Percentiles rank a stretch among this genome's conserved stretches.
These are phyloP conservation scores for Vitis hybrid DNA, from an alignment of 177 flowering plant species.

Conservation along the genomic window DNA sequence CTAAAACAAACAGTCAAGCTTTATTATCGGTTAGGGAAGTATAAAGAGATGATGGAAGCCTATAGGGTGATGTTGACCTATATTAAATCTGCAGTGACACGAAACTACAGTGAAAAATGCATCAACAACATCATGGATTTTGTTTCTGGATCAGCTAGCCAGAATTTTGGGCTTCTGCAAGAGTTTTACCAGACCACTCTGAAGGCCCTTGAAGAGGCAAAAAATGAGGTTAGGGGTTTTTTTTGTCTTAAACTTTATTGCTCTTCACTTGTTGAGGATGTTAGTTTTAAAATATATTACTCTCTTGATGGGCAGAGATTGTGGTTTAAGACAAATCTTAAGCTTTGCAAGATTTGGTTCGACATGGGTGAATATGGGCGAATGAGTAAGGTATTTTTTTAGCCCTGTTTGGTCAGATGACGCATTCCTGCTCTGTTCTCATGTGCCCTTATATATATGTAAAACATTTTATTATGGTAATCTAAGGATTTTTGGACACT, in stretches of 20 bases:
- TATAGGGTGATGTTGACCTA: slow-evolving; percentile 95
- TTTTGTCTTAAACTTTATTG: neutral
- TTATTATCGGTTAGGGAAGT: slow-evolving; percentile 81
- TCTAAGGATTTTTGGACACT: neutral
- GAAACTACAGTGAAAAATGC: slow-evolving; percentile 99
- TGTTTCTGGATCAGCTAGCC: slow-evolving; percentile 97
- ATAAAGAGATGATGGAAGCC: slow-evolving; percentile 95
- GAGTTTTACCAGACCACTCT: slow-evolving; percentile 96
- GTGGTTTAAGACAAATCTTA: slow-evolving; percentile 98
- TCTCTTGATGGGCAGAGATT: slow-evolving; percentile 63
- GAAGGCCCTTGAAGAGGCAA: slow-evolving; percentile 98
- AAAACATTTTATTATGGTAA: neutral
- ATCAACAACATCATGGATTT: slow-evolving; percentile 98
- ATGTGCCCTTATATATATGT: neutral
- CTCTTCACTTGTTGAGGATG: neutral
- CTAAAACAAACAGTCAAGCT: slow-evolving; percentile 97
- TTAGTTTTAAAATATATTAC: neutral
- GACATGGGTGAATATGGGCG: slow-evolving; percentile 99
- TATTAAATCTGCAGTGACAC: slow-evolving; percentile 95
- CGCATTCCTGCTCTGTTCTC: neutral
- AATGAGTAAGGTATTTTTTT: slow-evolving; percentile 84
- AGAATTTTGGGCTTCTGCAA: slow-evolving; percentile 83
- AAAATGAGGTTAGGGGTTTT: slow-evolving; percentile 73
- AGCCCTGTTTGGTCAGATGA: neutral
- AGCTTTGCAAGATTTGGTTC: slow-evolving; percentile 97